Evolutionary conservation across 305 asterid species (phyloP).

Genomic region (Fraxinus paxiana): DNA sequence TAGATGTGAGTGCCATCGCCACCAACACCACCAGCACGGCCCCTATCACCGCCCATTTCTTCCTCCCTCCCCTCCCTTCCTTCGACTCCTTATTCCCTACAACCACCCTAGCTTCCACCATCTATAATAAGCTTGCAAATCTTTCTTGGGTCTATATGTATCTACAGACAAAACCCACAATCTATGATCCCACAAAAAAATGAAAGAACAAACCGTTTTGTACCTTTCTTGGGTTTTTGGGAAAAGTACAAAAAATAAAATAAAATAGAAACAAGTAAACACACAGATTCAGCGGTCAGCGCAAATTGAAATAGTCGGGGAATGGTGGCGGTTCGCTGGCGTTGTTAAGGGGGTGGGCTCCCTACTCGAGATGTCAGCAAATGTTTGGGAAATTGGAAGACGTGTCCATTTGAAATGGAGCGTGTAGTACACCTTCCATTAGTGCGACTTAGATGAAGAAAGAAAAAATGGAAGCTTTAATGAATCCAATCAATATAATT

Average conservation of each 20-base stretch:
- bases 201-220: not conserved
- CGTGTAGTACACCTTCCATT: not conserved
- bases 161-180: not conserved
- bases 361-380: not conserved
- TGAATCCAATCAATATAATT: not conserved
- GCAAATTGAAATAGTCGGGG: not conserved
- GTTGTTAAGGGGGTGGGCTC: not conserved
- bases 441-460: not conserved
- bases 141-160: not conserved
- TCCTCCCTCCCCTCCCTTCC: slow-evolving; percentile 31
- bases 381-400: not conserved
- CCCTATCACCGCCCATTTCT: slow-evolving; percentile 48
- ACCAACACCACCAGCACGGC: slow-evolving; percentile 47
- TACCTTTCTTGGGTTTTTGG: not conserved
- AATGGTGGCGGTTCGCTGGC: not conserved
- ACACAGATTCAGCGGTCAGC: not conserved
- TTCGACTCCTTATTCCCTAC: slow-evolving; percentile 30
- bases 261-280: not conserved
- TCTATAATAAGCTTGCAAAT: slow-evolving; percentile 21
- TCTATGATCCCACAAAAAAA: not conserved
- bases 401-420: not conserved
- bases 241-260: not conserved
- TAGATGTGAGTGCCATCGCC: slow-evolving; percentile 46
- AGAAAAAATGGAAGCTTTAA: not conserved
- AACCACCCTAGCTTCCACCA: slow-evolving; percentile 64